phyloP scores from a whole-genome alignment of 805 yeast genomes.

The Grigorovia jiainica region DNA sequence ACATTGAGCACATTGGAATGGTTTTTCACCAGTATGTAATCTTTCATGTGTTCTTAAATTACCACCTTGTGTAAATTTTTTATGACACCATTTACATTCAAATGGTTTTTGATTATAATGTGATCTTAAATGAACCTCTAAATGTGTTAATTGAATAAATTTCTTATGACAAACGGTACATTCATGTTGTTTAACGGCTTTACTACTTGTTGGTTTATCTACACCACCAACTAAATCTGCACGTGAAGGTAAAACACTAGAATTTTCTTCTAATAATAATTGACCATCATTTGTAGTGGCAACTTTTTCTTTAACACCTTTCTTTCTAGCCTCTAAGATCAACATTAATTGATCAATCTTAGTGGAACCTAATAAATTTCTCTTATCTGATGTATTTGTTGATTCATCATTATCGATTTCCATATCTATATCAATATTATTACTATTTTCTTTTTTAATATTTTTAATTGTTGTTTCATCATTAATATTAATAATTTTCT shows the following conservation, averaged over 20 bases:
- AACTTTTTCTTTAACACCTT: conserved; percentile 56
- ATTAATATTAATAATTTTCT: not conserved
- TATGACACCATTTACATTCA: conserved; percentile 68
- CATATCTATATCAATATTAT: not conserved
- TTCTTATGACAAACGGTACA: conserved; percentile 71
- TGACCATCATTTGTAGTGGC: conserved; percentile 63
- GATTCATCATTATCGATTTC: not conserved
- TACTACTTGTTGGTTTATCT: conserved; percentile 43
- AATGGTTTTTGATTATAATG: conserved; percentile 85
- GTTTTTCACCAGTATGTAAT: conserved; percentile 87
- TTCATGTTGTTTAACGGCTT: conserved; percentile 45
- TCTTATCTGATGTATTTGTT: conserved; percentile 39
- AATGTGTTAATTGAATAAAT: conserved; percentile 80
- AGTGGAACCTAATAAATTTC: conserved; percentile 75
- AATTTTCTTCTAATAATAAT: conserved; percentile 41
- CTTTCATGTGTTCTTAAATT: conserved; percentile 77
- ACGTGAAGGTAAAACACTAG: conserved; percentile 46
- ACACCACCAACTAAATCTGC: conserved; percentile 73
- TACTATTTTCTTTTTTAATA: not conserved
- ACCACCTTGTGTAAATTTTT: conserved; percentile 84
- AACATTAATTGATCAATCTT: conserved; percentile 87
- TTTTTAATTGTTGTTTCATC: conserved; percentile 17
- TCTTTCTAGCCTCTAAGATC: conserved; percentile 79
- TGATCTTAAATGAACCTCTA: conserved; percentile 80
- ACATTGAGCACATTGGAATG: conserved; percentile 72